Base-by-base conservation (phyloP, 805 yeast species). In the Ascoidea tarda region DNA sequence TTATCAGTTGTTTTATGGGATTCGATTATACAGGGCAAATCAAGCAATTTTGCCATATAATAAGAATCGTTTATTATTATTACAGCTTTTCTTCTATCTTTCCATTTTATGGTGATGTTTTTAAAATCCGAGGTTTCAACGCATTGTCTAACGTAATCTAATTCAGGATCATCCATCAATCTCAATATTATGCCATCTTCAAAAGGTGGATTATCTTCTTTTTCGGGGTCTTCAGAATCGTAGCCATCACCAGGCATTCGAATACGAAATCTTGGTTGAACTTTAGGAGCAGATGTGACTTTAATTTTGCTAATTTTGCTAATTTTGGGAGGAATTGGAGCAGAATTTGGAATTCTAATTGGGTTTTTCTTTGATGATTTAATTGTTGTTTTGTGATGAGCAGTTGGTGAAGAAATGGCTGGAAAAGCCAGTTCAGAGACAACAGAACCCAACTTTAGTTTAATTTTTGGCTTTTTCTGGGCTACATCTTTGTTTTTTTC, bases 221-320 rank as follows among this genome's bases (percentile, higher is more conserved):
- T 71, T 58, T 91, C 98, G 0, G 96, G 95, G 16, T 95, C 97
- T 61, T 91, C 98, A 2, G 96, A 84, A 63, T 91, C 99, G 66
- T 91, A 91, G 1, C 98, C 98, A 60, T 91, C 96, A 5, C 96
- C 96, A 0, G 95, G 93, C 4, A 83, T 74, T 59, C 96, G 72
- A 6, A 53, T 46, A 38, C 52, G 48, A 46, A 55, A 48, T 6
- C 46, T 32, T 12, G 54, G 54, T 10, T 38, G 44, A 4, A 14
- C 14, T 38, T 14, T 38, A 2, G 44, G 44, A 10, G 14, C 44
- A 10, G 8, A 14, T 1, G 44, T 38, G 14, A 38, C 8, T 38
- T 38, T 38, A 2, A 38, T 38, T 4, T 38, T 38, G 28, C 28
- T 21, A 21, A 21, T 21, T 21, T 21, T 21, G 28, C 28, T 21